Evolutionary conservation across 1,284 basidiomycete genomes (phyloP).

Genomic region (Ceratobasidium sp.): DNA sequence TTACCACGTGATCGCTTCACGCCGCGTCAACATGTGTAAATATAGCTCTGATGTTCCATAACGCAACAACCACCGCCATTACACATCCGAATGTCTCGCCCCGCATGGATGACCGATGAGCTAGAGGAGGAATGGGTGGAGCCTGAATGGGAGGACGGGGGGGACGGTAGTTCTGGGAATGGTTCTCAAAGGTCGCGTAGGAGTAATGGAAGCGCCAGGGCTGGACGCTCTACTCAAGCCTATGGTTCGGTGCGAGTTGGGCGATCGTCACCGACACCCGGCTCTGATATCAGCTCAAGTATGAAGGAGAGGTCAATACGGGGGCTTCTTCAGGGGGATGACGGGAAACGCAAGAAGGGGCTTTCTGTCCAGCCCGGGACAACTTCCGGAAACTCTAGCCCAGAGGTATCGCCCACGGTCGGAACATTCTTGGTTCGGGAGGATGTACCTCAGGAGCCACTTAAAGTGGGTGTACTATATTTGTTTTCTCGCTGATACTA

Average conservation of each 20-base stretch:
- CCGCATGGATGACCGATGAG: slow-evolving; percentile 54
- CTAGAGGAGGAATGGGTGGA: slow-evolving; percentile 55
- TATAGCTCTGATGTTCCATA: slow-evolving; percentile 23
- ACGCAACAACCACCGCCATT: slow-evolving; percentile 43
- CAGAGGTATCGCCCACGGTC: slow-evolving; percentile 37
- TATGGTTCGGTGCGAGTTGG: slow-evolving; percentile 27
- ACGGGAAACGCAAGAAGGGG: slow-evolving; percentile 10
- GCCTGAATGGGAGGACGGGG: slow-evolving; percentile 40
- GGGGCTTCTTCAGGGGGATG: slow-evolving; percentile 18
- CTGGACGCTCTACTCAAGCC: slow-evolving; percentile 12
- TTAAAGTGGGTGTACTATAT: slow-evolving; percentile 51
- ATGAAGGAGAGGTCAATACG: slow-evolving; percentile 25
- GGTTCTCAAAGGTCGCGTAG: slow-evolving; percentile 25
- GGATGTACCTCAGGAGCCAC: slow-evolving; percentile 61
- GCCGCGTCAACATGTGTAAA: slow-evolving; percentile 22
- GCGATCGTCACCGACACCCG: slow-evolving; percentile 3
- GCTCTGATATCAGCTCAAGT: slow-evolving; percentile 2
- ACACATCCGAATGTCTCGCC: slow-evolving; percentile 41
- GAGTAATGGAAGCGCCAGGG: slow-evolving; percentile 10
- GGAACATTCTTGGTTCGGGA: slow-evolving; percentile 84
- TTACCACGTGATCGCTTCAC: slow-evolving; percentile 31
- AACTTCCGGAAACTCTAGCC: neutral
- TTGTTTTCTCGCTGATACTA: neutral
- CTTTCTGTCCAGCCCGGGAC: slow-evolving; percentile 5
- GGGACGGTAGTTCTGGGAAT: neutral